Evolutionary conservation across 164 flowering plant species (phyloP), one percentile per base, ranked within the genome.

Genomic region (Vitis rupestris): DNA sequence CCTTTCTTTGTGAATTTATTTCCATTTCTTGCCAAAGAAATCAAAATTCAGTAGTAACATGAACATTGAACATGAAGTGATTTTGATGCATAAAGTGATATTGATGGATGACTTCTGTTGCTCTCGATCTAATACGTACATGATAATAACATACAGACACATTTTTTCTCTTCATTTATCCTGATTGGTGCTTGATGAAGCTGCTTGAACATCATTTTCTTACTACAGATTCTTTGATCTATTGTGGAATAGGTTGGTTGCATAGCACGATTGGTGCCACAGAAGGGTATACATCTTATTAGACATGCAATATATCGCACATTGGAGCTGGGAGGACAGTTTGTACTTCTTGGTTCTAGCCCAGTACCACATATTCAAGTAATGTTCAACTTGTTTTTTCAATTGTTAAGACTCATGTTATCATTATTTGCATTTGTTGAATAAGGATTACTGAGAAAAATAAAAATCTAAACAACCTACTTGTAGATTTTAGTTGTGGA

Each of bases 261-360:
- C 87, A 90, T 95, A 69, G 90, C 99, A 61, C 88, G 99, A 74
- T 77, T 95, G 84, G 99, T 92, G 50, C 98, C 99, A 19, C 99
- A 95, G 71, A 95, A 95, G 75, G 99, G 99, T 67, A 92, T 93
- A 14, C 99, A 95, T 83, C 98, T 95, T 31, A 95, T 95, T 68
- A 85, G 98, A 73, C 97, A 95, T 83, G 98, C 99, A 55, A 87
- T 95, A 66, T 93, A 88, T 71, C 79, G 90, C 72, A 91, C 96
- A 59, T 16, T 91, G 84, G 99, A 95, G 73, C 79, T 92, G 56
- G 99, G 96, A 65, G 99, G 99, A 67, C 99, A 95, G 71, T 95
- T 92, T 86, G 83, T 95, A 63, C 97, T 95, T 70, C 85, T 95
- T 72, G 99, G 99, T 76, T 92, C 99, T 66, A 95, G 99, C 78